Evolutionary conservation across 2,329 filamentous ascomycete species (phyloP).

Genomic region (Waltergamsia citrina): DNA sequence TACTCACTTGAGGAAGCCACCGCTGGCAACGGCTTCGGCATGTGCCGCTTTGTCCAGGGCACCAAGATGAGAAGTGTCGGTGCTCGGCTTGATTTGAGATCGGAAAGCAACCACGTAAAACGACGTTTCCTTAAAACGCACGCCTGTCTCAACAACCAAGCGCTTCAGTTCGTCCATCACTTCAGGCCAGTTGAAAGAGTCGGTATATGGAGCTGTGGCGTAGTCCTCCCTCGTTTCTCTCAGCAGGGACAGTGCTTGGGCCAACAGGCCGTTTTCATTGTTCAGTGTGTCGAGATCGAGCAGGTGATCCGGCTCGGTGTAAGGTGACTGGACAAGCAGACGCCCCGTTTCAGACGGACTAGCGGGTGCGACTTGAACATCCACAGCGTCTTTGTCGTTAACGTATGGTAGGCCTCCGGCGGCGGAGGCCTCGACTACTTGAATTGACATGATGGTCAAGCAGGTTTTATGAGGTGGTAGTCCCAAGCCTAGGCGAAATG

Average conservation of each 20-base stretch:
- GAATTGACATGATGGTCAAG: neutral
- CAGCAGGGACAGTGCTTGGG: slow-evolving; percentile 59
- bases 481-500: too few relatives aligned
- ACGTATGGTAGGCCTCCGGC: too few relatives aligned
- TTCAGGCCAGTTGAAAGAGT: slow-evolving; percentile 68
- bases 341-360: too few relatives aligned
- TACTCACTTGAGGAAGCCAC: slow-evolving; percentile 69
- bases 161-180: slow-evolving; percentile 49
- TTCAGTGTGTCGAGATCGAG: slow-evolving; percentile 63
- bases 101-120: slow-evolving; percentile 86
- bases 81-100: slow-evolving; percentile 58
- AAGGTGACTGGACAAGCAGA: slow-evolving; percentile 62
- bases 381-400: too few relatives aligned
- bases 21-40: slow-evolving; percentile 67
- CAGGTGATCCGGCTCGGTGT: slow-evolving; percentile 60
- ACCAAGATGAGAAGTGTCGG: slow-evolving; percentile 59
- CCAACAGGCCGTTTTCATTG: slow-evolving; percentile 56
- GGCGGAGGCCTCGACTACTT: neutral
- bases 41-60: slow-evolving; percentile 71
- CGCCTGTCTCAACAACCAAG: slow-evolving; percentile 31
- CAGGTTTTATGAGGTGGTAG: neutral
- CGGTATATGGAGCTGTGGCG: slow-evolving; percentile 62
- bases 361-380: too few relatives aligned
- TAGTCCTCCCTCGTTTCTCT: slow-evolving; percentile 58
- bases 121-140: slow-evolving; percentile 47